These are phyloP conservation scores for Agaricus subrufescens DNA, from an alignment of 768 basidiomycete species.

Conservation along the genomic window DNA sequence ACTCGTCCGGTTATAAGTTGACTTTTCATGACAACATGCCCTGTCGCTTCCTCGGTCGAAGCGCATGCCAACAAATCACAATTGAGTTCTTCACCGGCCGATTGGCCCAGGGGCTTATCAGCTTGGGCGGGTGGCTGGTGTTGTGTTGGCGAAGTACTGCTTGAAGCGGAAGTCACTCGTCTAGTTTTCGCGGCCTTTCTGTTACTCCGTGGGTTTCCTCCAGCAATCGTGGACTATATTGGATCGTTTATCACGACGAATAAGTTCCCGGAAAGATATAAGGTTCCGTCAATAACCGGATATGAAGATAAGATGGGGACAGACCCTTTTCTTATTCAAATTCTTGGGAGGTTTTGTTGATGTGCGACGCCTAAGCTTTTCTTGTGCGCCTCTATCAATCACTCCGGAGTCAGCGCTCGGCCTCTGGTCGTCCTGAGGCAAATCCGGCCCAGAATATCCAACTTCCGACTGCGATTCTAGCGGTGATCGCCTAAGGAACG, in stretches of 20 bases:
- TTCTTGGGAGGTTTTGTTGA: not conserved
- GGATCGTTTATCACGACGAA: not conserved
- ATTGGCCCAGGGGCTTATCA: slow-evolving; percentile 13
- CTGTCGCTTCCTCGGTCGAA: slow-evolving; percentile 34
- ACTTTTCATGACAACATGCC: slow-evolving; percentile 45
- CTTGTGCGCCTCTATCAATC: not conserved
- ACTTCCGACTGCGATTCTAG: slow-evolving; percentile 9
- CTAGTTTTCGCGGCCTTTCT: slow-evolving; percentile 4
- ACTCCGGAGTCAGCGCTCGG: not conserved
- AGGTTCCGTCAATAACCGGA: slow-evolving; percentile 15
- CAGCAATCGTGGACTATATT: not conserved
- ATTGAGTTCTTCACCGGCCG: slow-evolving; percentile 16
- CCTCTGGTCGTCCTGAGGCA: not conserved
- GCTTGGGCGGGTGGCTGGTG: slow-evolving; percentile 11
- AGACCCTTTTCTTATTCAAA: not conserved
- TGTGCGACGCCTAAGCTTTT: not conserved
- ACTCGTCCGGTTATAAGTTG: slow-evolving; percentile 32
- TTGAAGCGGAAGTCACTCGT: slow-evolving; percentile 5
- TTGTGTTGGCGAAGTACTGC: slow-evolving; percentile 5
- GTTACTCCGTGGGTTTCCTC: slow-evolving; percentile 10
- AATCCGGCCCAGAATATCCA: slow-evolving; percentile 4
- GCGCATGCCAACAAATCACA: slow-evolving; percentile 23
- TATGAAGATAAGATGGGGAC: not conserved
- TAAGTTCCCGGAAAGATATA: slow-evolving; percentile 6
- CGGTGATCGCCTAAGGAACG: slow-evolving; percentile 2